Evolutionary conservation across 192 early-diverging fungal species (phyloP).

Genomic region (Kappamyces sp.): DNA sequence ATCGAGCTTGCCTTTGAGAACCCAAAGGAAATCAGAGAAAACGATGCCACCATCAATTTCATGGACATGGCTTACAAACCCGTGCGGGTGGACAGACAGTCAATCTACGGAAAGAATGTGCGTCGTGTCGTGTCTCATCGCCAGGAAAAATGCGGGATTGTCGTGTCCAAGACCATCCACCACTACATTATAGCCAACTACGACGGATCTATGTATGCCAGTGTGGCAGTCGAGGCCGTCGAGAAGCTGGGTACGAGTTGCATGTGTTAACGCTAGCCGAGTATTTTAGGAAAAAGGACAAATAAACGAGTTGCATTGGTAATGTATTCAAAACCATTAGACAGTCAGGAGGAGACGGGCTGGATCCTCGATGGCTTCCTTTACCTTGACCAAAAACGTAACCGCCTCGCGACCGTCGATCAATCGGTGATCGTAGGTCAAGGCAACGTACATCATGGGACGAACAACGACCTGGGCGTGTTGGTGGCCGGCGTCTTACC

Average conservation of each 20-base stretch:
- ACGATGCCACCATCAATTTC: constrained; percentile 36
- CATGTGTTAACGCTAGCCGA: constrained; percentile 27
- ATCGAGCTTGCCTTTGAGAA: constrained; percentile 42
- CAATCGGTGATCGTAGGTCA: constrained; percentile 98
- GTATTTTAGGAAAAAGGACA: constrained; percentile 46
- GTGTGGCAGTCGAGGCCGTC: constrained; percentile 46
- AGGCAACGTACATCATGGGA: constrained; percentile 89
- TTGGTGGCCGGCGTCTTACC: constrained; percentile 34
- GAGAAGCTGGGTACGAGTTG: constrained; percentile 50
- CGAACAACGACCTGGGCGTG: constrained; percentile 22
- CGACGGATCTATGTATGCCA: constrained; percentile 44
- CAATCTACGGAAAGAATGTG: constrained; percentile 49
- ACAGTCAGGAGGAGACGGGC: constrained; percentile 81
- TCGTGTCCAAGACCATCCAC: constrained; percentile 35
- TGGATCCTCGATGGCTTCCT: constrained; percentile 96
- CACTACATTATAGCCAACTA: constrained; percentile 48
- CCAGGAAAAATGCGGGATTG: constrained; percentile 40
- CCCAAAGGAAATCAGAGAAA: constrained; percentile 37
- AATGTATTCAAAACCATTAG: constrained; percentile 37
- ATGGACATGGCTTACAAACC: constrained; percentile 37
- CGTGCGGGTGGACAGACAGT: constrained; percentile 38
- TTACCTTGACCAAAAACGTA: constrained; percentile 95
- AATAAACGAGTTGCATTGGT: constrained; percentile 24
- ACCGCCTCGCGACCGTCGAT: constrained; percentile 99
- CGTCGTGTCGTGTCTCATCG: not conserved